These are phyloP conservation scores for Lasiodiplodia sp. DNA, from an alignment of 2,329 filamentous ascomycete genomes.

Conservation along the genomic window DNA sequence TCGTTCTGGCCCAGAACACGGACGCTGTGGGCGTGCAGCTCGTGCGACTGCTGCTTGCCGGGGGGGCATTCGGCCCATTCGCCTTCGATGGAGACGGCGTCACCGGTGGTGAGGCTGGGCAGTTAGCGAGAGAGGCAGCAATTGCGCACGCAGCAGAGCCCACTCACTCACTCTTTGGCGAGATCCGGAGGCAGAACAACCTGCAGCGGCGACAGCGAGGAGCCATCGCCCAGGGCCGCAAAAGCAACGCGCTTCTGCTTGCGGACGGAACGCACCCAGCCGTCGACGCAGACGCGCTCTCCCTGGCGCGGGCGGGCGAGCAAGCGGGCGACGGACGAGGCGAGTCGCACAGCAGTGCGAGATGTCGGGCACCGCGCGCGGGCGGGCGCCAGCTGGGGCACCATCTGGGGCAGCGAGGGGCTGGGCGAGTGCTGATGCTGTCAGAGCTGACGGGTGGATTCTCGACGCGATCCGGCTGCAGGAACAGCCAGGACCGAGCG, in stretches of 20 bases:
- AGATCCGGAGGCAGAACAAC: constrained; percentile 77
- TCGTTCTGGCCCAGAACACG: constrained; percentile 79
- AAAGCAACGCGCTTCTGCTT: constrained; percentile 87
- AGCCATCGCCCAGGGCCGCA: constrained; percentile 86
- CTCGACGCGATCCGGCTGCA: constrained; percentile 1
- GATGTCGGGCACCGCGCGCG: constrained; percentile 34
- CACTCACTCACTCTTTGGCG: constrained; percentile 71
- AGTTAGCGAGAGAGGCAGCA: constrained; percentile 12
- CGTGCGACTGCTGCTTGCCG: constrained; percentile 75
- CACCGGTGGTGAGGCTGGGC: constrained; percentile 77
- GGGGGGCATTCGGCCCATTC: constrained; percentile 75
- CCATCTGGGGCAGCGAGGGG: constrained; percentile 15
- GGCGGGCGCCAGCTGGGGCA: constrained; percentile 31
- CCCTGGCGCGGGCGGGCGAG: constrained; percentile 35
- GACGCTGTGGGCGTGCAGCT: constrained; percentile 77
- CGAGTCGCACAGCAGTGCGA: constrained; percentile 33
- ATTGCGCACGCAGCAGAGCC: background rate
- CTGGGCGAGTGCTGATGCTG: constrained; percentile 6
- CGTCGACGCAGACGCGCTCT: constrained; percentile 63
- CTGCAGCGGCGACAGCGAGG: constrained; percentile 79
- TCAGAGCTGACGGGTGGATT: background rate
- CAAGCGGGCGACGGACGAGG: constrained; percentile 51
- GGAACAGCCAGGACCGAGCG: constrained; percentile 4
- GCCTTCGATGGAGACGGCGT: constrained; percentile 79
- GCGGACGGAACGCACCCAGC: constrained; percentile 83